Evolutionary conservation across 768 basidiomycete species (phyloP).

Genomic region (Mycena alexandri): DNA sequence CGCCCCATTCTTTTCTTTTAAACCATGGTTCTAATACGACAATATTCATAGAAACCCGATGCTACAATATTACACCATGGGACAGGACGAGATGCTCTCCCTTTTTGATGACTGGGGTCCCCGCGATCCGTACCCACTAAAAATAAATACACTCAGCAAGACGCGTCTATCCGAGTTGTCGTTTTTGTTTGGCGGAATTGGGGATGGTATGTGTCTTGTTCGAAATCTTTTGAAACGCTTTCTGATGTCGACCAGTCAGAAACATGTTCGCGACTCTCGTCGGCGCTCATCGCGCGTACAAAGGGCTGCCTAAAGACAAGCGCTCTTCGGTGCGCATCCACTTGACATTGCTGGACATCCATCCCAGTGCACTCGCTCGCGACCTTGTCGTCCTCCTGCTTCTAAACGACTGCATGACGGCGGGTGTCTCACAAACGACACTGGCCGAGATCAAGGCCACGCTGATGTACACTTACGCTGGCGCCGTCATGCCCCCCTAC

Average conservation of each 20-base stretch:
- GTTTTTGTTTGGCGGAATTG: constrained; percentile 46
- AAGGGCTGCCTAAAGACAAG: constrained; percentile 35
- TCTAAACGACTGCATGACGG: constrained; percentile 37
- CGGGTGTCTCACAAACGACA: constrained; percentile 16
- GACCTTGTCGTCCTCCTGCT: constrained; percentile 41
- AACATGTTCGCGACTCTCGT: constrained; percentile 46
- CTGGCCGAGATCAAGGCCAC: constrained; percentile 41
- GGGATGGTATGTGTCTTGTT: constrained; percentile 39
- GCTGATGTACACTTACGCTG: constrained; percentile 43
- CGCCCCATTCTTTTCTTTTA: constrained; percentile 21
- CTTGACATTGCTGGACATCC: constrained; percentile 44
- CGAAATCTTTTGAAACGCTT: not conserved
- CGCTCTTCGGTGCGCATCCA: constrained; percentile 36
- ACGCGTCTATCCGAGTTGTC: constrained; percentile 36
- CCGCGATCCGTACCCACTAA: constrained; percentile 38
- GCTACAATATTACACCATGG: constrained; percentile 34
- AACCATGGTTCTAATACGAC: no score
- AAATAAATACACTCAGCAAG: constrained; percentile 35
- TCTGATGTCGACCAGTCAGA: constrained; percentile 29
- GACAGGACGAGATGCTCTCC: constrained; percentile 45
- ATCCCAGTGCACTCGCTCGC: constrained; percentile 42
- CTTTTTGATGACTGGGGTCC: constrained; percentile 45
- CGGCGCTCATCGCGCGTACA: constrained; percentile 38
- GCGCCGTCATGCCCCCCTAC: constrained; percentile 40
- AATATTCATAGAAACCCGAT: constrained; percentile 26